Evolutionary conservation across 2,329 filamentous ascomycete species (phyloP).

Genomic region (Cordyceps tenuipes): DNA sequence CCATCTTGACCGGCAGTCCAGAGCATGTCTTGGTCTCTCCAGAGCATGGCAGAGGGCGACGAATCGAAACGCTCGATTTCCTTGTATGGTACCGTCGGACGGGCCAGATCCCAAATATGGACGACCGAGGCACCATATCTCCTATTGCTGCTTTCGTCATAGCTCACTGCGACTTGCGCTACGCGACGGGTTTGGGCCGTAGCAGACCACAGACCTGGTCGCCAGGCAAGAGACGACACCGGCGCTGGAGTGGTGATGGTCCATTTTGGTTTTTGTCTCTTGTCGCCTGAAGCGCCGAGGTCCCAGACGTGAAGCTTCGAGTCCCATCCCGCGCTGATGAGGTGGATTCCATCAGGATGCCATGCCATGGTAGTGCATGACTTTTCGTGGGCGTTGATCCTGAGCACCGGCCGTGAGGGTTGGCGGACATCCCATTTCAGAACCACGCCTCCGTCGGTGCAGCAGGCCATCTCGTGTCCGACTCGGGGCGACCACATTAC

Average conservation of each 20-base stretch:
- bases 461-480: conserved; percentile 55
- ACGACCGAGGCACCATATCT: conserved; percentile 49
- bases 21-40: conserved; percentile 56
- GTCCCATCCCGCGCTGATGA: conserved; percentile 56
- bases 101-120: conserved; percentile 61
- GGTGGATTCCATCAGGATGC: conserved; percentile 60
- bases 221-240: conserved; percentile 52
- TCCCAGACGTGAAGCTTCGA: conserved; percentile 59
- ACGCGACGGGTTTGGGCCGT: conserved; percentile 51
- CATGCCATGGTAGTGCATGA: conserved; percentile 53
- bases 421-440: conserved; percentile 58
- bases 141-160: conserved; percentile 48
- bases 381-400: conserved; percentile 54
- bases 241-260: conserved; percentile 53
- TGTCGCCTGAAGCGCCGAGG: conserved; percentile 49
- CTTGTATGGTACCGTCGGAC: conserved; percentile 59
- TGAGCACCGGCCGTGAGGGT: conserved; percentile 42
- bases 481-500: conserved; percentile 58
- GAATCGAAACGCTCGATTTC: conserved; percentile 53
- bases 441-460: conserved; percentile 52
- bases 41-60: conserved; percentile 50
- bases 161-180: conserved; percentile 54
- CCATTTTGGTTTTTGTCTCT: conserved; percentile 56
- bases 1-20: conserved; percentile 59
- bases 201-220: conserved; percentile 58